Base-by-base conservation (phyloP, 176 grass and related monocot genomes). In the Ensete ventricosum region DNA sequence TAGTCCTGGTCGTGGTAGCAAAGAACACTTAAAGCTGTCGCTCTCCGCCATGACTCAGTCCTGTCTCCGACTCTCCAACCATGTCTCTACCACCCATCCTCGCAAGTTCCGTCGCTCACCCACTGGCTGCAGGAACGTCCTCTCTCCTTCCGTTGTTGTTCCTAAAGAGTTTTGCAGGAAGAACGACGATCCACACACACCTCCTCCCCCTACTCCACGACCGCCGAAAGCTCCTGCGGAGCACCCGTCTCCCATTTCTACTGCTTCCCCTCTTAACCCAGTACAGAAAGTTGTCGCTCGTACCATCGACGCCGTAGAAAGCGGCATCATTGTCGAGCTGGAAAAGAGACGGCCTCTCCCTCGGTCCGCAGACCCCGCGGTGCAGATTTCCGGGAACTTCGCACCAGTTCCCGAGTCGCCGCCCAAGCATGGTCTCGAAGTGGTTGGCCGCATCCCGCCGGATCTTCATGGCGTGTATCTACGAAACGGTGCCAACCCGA, bases 381-480 rank as follows among this genome's bases (percentile, higher is more conserved):
- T 69, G 14, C 67, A 69, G 29, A 29, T 69, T 14, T 14, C 25
- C 25, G 67, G 67, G 14, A 69, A 69, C 29, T 69, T 69, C 67
- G 16, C 67, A 9, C 67, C 67, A 1, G 67, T 69, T 27, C 29
- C 67, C 14, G 67, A 69, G 34, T 69, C 67, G 34, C 34, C 34
- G 11, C 67, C 67, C 16, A 9, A 29, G 67, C 17, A 49, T 29
- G 67, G 67, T 12, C 34, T 69, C 29, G 67, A 69, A 20, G 67
- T 69, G 26, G 26, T 50, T 4, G 67, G 67, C 26, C 14, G 67
- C 9, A 69, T 69, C 3, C 67, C 67, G 10, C 3, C 25, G 29
- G 67, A 29, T 16, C 67, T 69, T 69, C 17, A 69, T 48, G 67
- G 67, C 24, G 67, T 69, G 26, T 69, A 69, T 14, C 34, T 69